Percentiles rank a stretch among this genome's conserved stretches.
phyloP scores from a whole-genome alignment of 1,284 basidiomycete genomes.

The Takashimella koratensis region DNA sequence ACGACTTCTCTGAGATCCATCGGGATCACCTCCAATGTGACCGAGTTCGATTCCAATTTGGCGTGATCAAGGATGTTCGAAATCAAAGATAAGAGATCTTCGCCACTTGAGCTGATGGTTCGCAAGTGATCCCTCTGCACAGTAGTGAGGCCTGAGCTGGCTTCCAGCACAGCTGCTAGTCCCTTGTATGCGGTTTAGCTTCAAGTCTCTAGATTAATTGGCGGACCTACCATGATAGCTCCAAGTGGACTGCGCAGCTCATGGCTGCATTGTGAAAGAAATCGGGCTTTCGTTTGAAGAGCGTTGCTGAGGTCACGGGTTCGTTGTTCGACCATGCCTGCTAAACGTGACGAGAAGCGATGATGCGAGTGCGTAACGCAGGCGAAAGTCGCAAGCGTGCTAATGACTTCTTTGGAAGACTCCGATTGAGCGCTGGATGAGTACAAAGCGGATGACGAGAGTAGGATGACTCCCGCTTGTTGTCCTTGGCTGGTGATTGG shows the following conservation, averaged over 20 bases:
- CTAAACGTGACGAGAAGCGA: slow-evolving; percentile 27
- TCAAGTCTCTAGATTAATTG: too few species aligned
- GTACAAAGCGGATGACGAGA: slow-evolving; percentile 24
- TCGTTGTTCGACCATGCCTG: slow-evolving; percentile 28
- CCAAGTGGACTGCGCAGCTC: slow-evolving; percentile 51
- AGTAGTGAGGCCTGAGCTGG: slow-evolving; percentile 39
- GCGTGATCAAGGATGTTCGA: slow-evolving; percentile 52
- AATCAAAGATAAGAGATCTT: slow-evolving; percentile 51
- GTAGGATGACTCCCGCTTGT: slow-evolving; percentile 30
- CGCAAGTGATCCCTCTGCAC: slow-evolving; percentile 50
- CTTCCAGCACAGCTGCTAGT: slow-evolving; percentile 45
- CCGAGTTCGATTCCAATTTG: slow-evolving; percentile 49
- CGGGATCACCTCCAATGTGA: slow-evolving; percentile 48
- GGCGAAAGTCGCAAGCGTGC: slow-evolving; percentile 34
- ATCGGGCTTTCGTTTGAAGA: slow-evolving; percentile 34
- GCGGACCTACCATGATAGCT: slow-evolving; percentile 30
- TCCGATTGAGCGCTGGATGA: slow-evolving; percentile 20
- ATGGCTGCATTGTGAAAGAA: slow-evolving; percentile 47
- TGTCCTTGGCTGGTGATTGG: slow-evolving; percentile 34
- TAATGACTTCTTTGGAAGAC: slow-evolving; percentile 18
- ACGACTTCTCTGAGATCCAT: slow-evolving; percentile 47
- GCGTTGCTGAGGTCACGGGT: slow-evolving; percentile 32
- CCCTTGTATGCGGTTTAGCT: slow-evolving; percentile 22
- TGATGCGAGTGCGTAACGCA: slow-evolving; percentile 31
- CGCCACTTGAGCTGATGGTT: slow-evolving; percentile 49